Base-by-base conservation (phyloP, 2,329 filamentous ascomycete genomes). In the Calonectria montana region DNA sequence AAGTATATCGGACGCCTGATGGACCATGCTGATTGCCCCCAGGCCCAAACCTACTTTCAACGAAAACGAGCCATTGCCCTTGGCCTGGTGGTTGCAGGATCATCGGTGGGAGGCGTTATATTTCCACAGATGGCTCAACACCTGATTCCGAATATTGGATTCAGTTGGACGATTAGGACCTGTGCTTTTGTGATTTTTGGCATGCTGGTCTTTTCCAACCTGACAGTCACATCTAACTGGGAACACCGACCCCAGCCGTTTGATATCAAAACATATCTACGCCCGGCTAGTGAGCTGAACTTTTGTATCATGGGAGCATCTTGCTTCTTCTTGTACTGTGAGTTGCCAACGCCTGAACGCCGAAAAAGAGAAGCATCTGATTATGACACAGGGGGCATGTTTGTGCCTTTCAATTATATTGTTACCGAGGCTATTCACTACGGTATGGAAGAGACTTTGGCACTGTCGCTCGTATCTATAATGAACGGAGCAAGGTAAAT, bases 61-160 rank as follows among this genome's bases (percentile, higher is more conserved):
- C 84, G 83, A 65, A 87, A 84, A 70, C 85, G 89, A 67, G 87
- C 86, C 0, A 80, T 92, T 7, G 90, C 89, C 3, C 87, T 92
- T 48, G 91, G 90, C 1, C 79, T 92, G 7, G 88, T 89, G 2
- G 88, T 90, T 2, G 87, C 86, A 3, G 91, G 91, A 4, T 89
- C 86, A 45, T 87, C 87, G n/a, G 83, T 89, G 5, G 88, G 88
- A 5, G 87, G 88, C 15, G 80, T 90, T 35, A 79, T 89, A 16
- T 91, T 89, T 50, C 75, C 76, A 10, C 69, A 76, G 59, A 80
- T 78, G 69, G 74, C 71, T 8, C 72, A 76, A 27, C 74, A 77
- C 18, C 35, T 81, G 27, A 75, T 79, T 18, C 73, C 75, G 16
- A 48, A 73, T 21, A 47, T 79, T 41, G 76, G 76, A 10, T 76